Base-by-base conservation (phyloP, 441 rosid species). In the Sinapis alba region DNA sequence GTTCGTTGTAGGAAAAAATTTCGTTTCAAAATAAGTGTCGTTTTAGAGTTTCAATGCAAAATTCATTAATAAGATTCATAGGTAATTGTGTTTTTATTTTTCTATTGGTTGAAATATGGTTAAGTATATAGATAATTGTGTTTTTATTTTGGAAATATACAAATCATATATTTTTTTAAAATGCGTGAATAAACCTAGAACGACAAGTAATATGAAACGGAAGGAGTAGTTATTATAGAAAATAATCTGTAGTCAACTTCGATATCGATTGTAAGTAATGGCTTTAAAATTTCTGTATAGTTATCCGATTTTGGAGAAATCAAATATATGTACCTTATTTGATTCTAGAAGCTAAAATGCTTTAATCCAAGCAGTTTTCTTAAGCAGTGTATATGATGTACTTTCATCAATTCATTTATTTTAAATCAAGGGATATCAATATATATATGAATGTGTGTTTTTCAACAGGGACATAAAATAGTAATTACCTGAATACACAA, bases 241-340 rank as follows among this genome's bases (percentile, higher is more conserved):
- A 62, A 68, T 28, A 5, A 59, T 72, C 26, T 24, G 2, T 65
- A 74, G 91, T 89, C 97, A 92, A 87, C 90, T 82, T 84, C 75
- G 82, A 77, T 82, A 79, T 90, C 81, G 74, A 87, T 87, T 45
- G 64, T 56, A 78, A 76, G 83, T 79, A 71, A 59, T 71, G 80
- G 66, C 77, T 85, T 88, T 80, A 84, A 87, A 81, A 70, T 83
- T 79, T 79, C 61, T 60, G 68, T 59, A 41, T 43, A 27, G 59
- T 21, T 71, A 59, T 71, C 24, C 59, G n/a, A 47, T 68, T 38
- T 16, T 23, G 50, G 41, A 56, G 53, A 30, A 30, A 41, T 9
- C 11, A n/a, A 19, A 63, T 67, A 41, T 47, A 13, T 34, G 21
- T 28, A 13, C 12, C 4, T 20, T 63, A 28, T 57, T 56, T 70